Evolutionary conservation across 139 green algal species (phyloP).

Genomic region (Nannochloris sp.): DNA sequence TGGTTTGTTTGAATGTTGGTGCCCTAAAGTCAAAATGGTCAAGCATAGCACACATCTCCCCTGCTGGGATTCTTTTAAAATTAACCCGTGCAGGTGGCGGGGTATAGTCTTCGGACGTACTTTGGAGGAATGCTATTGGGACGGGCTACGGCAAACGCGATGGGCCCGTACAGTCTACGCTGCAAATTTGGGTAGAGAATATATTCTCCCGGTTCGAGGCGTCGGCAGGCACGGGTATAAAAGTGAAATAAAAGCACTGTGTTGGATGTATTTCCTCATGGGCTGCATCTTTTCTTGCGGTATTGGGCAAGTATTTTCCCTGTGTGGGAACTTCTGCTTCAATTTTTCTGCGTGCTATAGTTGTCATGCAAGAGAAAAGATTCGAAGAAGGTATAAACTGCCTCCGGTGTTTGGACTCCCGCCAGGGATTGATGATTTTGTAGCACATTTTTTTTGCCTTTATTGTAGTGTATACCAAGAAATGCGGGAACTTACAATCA

Average conservation of each 20-base stretch:
- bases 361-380: slow-evolving; percentile 30
- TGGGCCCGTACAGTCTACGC: slow-evolving; percentile 28
- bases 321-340: slow-evolving; percentile 22
- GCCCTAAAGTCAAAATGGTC: slow-evolving; percentile 16
- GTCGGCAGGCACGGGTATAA: slow-evolving; percentile 20
- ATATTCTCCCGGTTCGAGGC: slow-evolving; percentile 18
- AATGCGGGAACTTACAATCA: slow-evolving; percentile 26
- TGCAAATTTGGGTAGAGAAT: slow-evolving; percentile 24
- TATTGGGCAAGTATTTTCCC: slow-evolving; percentile 20
- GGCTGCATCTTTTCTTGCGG: slow-evolving; percentile 20
- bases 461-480: slow-evolving; percentile 26
- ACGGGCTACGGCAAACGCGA: slow-evolving; percentile 21
- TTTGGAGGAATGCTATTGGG: slow-evolving; percentile 31
- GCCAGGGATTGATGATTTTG: slow-evolving; percentile 33
- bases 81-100: slow-evolving; percentile 19
- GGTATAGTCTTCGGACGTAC: slow-evolving; percentile 15
- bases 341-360: slow-evolving; percentile 34
- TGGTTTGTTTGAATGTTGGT: slow-evolving; percentile 32
- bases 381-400: slow-evolving; percentile 29
- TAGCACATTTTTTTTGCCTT: slow-evolving; percentile 36
- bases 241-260: slow-evolving; percentile 30
- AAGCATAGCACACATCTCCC: slow-evolving; percentile 32
- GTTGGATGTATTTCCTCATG: slow-evolving; percentile 7
- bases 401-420: slow-evolving; percentile 25
- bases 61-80: slow-evolving; percentile 35